Evolutionary conservation across 1,284 basidiomycete species (phyloP), one percentile per base, ranked within the genome.

Genomic region (Mrakiaceae sp.): DNA sequence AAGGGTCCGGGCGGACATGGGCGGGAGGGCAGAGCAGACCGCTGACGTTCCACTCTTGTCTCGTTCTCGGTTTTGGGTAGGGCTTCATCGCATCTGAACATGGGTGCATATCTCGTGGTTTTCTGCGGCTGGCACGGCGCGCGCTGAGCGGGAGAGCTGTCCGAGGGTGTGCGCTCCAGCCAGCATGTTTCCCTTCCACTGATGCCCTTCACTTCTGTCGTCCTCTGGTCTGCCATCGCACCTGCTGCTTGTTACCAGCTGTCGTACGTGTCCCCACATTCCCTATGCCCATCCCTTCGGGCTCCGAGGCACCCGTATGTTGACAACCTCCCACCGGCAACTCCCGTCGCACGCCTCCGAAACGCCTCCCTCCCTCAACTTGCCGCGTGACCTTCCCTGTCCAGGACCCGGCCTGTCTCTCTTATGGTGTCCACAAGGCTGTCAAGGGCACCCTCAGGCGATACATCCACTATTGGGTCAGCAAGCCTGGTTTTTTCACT

Each of bases 381-480:
- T 57, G 62, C 62, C 47, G 48, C 66, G 2, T 14, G 10, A 50
- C 61, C 53, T 52, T 58, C 11, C 43, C 53, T 7, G 43, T 7
- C 2, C 12, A 72, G 90, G 87, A 88, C 12, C 83, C 83, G 60
- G 82, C 82, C 58, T 88, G 92, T 74, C 90, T 66, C 40, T 66
- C 64, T 39, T 66, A 66, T 27, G 64, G 53, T 5, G 64, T 66
- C 52, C 58, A 57, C 60, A 58, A 60, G 51, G 59, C 64, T 2
- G 57, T 47, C 43, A 66, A 66, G 51, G 46, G 55, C 40, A 56
- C 50, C 7, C 12, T 89, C 44, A 82, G 87, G 74, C 75, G 79
- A 64, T 86, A 88, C 56, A 76, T 98, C 57, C 90, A 97, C 74
- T 98, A 96, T 75, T 98, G 93, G 92, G 91, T 88, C 69, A 90